Evolutionary conservation across 73 alveolate genomes (phyloP), one percentile per base, ranked within the genome.

Genomic region (Paramecium sonneborni): DNA sequence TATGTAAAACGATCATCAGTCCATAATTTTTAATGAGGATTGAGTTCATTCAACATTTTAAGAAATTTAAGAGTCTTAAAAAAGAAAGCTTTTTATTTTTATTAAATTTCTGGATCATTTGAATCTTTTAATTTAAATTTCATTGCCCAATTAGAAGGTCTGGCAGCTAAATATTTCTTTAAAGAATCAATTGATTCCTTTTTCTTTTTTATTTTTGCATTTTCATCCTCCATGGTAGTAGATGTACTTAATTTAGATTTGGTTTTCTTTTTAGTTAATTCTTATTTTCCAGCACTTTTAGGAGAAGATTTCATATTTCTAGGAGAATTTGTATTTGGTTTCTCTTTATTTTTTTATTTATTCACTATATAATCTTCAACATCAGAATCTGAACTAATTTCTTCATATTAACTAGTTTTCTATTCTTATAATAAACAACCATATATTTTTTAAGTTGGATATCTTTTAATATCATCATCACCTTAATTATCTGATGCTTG

Each of bases 81-180:
- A 8, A 74, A 35, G 20, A 43, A 28, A 32, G 39, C 87, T 38
- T 38, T 74, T 38, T 35, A n/a, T n/a, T 74, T 35, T 35, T 74
- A n/a, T n/a, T 74, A 6, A 32, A 30, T 30, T 30, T 38, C 34
- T 38, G 58, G 37, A n/a, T 67, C 84, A 30, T 24, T 67, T 0
- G 84, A 32, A 30, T 67, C 84, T 11, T 26, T 26, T 9, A 74
- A 12, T 74, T 35, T 35, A 38, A 74, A 74, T 28, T 28, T 32
- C 39, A 74, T 21, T n/a, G 87, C 87, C 87, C 87, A 74, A 74
- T 74, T 74, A 74, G 87, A 74, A 14, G 34, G 37, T 74, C 87
- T 74, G 7, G 21, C 14, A 10, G 58, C 58, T 20, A 74, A 74
- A 74, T 32, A 38, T n/a, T 43, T 74, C 38, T 37, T 32, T 74